phyloP scores from a whole-genome alignment of 345 rosid genomes.

The Geranium brycei region DNA sequence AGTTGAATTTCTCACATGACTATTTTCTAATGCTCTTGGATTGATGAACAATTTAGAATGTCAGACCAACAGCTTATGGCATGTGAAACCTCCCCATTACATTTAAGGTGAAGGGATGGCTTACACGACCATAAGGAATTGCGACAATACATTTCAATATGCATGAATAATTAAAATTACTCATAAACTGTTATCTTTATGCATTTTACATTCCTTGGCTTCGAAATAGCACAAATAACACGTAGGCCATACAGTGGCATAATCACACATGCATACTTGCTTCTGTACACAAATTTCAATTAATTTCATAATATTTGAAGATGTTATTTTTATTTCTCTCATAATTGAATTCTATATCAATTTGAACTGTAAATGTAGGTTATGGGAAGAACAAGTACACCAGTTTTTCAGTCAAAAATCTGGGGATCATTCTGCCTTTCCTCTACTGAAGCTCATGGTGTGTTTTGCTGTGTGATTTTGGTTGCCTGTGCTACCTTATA shows the following conservation, averaged over 20 bases:
- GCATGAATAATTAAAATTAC: too few relatives aligned
- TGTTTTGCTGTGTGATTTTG: constrained; percentile 8
- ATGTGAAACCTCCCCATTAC: too few relatives aligned
- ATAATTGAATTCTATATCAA: constrained; percentile 1
- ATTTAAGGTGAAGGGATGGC: too few relatives aligned
- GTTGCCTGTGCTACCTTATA: neutral
- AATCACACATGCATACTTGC: neutral
- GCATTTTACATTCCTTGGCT: too few relatives aligned
- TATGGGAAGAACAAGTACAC: constrained; percentile 44
- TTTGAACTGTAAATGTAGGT: constrained; percentile 23
- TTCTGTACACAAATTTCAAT: neutral
- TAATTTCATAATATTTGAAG: neutral
- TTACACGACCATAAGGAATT: too few relatives aligned
- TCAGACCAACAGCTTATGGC: too few relatives aligned
- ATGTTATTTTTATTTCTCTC: neutral
- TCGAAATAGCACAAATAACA: neutral
- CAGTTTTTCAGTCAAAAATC: constrained; percentile 26
- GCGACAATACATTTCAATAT: too few relatives aligned
- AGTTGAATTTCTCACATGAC: too few relatives aligned
- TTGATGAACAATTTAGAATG: too few relatives aligned
- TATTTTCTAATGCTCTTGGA: too few relatives aligned
- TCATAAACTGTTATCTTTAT: too few relatives aligned
- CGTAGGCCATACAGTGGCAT: neutral
- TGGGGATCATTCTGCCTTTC: constrained; percentile 33
- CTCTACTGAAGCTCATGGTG: constrained; percentile 41